Conservation (phyloP, 2,329 filamentous ascomycete genomes). For the Stromatinia cepivora region DNA sequence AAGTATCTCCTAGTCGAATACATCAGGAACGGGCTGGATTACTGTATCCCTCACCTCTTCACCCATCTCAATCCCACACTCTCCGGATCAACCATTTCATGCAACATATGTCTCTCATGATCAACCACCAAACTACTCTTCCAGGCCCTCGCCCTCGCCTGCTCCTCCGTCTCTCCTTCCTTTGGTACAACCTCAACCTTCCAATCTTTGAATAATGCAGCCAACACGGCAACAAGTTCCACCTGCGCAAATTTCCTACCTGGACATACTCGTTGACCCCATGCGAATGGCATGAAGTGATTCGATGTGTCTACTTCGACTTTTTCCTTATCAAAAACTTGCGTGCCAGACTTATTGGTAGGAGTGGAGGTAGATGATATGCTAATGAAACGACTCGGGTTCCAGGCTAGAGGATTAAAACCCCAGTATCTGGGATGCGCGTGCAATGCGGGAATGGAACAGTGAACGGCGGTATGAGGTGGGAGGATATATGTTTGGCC, state of each 20-base stretch:
- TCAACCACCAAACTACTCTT: constrained; percentile 7
- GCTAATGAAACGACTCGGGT: not conserved
- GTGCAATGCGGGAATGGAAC: constrained; percentile 6
- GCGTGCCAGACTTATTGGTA: not conserved
- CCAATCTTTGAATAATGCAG: constrained; percentile 1
- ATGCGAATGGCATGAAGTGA: constrained; percentile 9
- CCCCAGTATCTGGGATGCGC: constrained; percentile 5
- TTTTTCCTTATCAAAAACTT: no score
- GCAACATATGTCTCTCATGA: constrained; percentile 13
- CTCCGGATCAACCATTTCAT: constrained; percentile 4
- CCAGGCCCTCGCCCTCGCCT: constrained; percentile 9
- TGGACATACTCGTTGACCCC: constrained; percentile 13
- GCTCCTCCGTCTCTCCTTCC: not conserved
- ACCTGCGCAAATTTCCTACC: constrained; percentile 12
- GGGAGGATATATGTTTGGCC: not conserved
- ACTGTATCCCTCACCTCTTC: not conserved
- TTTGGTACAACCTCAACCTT: not conserved
- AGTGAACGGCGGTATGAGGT: not conserved
- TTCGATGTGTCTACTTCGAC: not conserved
- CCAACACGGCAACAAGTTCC: not conserved
- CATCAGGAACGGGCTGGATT: no score
- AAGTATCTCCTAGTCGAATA: no score
- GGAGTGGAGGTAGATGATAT: not conserved
- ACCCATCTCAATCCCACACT: constrained; percentile 10
- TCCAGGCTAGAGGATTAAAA: not conserved